Evolutionary conservation across 2,329 filamentous ascomycete species (phyloP).

Genomic region (Fusarium dimerum): DNA sequence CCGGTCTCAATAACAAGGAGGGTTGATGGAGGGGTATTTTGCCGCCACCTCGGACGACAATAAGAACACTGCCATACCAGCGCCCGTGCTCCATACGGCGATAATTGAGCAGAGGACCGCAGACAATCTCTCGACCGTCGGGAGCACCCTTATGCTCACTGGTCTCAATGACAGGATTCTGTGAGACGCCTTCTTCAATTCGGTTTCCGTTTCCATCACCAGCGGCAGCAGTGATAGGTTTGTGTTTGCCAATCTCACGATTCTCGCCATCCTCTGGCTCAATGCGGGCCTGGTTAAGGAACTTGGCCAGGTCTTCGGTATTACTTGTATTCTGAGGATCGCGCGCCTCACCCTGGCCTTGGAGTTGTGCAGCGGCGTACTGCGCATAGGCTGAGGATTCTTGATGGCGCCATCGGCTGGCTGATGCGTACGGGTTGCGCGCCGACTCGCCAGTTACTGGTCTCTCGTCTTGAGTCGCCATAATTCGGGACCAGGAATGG

Average conservation of each 20-base stretch:
- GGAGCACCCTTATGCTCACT: conserved; percentile 20
- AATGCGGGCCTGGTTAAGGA: conserved; percentile 56
- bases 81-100: conserved; percentile 68
- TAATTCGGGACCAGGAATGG: conserved; percentile 7
- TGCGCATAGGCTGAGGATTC: conserved; percentile 59
- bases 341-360: conserved; percentile 28
- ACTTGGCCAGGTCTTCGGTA: conserved; percentile 55
- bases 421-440: conserved; percentile 57
- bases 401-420: conserved; percentile 63
- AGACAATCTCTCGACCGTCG: conserved; percentile 63
- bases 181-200: conserved; percentile 18
- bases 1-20: conserved; percentile 54
- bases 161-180: conserved; percentile 30
- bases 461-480: conserved; percentile 25
- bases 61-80: conserved; percentile 85
- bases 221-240: conserved; percentile 52
- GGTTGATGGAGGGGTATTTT: conserved; percentile 60
- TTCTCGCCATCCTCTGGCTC: conserved; percentile 37
- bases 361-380: conserved; percentile 40
- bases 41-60: conserved; percentile 75
- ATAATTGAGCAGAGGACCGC: conserved; percentile 78
- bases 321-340: conserved; percentile 39
- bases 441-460: conserved; percentile 32
- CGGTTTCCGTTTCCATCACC: conserved; percentile 16
- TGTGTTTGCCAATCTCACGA: conserved; percentile 40